Base-by-base conservation (phyloP, 1,284 basidiomycete genomes). In the Marasmius sp. region DNA sequence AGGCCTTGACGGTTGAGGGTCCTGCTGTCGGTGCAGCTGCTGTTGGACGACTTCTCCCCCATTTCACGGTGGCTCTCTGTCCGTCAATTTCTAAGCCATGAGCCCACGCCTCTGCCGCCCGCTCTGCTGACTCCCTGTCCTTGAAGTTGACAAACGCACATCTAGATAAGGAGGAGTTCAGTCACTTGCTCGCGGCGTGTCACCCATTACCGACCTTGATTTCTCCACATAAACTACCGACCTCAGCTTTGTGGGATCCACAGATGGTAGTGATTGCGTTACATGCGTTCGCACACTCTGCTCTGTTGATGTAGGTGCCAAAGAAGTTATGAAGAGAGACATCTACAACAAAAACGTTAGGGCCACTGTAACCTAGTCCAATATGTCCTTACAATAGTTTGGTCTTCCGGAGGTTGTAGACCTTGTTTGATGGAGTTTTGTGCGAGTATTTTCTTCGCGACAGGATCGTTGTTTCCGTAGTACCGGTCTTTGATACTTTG, bases 91-190 rank as follows among this genome's bases (percentile, higher is more conserved):
- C 92, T 22, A 99, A 81, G 3, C 95, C 96, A 64, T 89, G 87
- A 14, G 93, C 85, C 85, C 96, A 93, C 9, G 91, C 89, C 66
- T 91, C 85, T 0, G 96, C 96, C 0, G 93, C 95, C 8, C 80
- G 77, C 74, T 99, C 97, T 12, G 97, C 96, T 16, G 85, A 81
- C 1, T 81, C 71, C 34, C 97, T 84, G 60, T 91, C 87, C 63
- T 82, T 87, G 78, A 99, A 99, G 74, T 98, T 98, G 62, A 98
- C 84, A 74, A 99, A 99, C 0, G 97, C 97, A 75, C 95, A 98
- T 76, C 94, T 93, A 52, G 39, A 27, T 52, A 39, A 67, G 45
- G 65, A 63, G 47, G 52, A 55, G 33, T 33, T 54, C 51, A 38
- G 18, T 10, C 56, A 70, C 67, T 67, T 54, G 70, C 75, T 61